Percentiles rank a stretch among this genome's conserved stretches.
phyloP scores from a whole-genome alignment of 2,329 filamentous ascomycete species.

The Orbilia quercus region DNA sequence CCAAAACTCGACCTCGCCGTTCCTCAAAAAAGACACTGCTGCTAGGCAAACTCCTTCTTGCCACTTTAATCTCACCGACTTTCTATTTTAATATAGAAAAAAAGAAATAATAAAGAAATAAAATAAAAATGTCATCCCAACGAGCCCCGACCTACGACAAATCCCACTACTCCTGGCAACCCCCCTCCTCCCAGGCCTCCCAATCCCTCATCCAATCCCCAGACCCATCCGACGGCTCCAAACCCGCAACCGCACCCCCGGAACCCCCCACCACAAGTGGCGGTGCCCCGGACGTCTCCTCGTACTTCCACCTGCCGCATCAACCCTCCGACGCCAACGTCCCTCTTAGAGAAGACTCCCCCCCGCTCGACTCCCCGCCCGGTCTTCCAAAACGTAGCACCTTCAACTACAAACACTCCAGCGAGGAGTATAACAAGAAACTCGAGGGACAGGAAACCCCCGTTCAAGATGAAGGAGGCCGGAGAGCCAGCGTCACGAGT shows the following conservation, averaged over 20 bases:
- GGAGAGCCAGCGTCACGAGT: constrained; percentile 40
- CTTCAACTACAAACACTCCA: constrained; percentile 40
- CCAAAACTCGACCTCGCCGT: constrained; percentile 41
- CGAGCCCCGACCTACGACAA: constrained; percentile 53
- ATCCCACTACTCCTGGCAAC: constrained; percentile 57
- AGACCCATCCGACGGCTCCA: constrained; percentile 4
- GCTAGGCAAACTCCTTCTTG: not conserved
- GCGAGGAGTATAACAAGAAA: constrained; percentile 44
- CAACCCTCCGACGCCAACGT: constrained; percentile 39
- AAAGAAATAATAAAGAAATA: constrained; percentile 2
- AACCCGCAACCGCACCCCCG: constrained; percentile 1
- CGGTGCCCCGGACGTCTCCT: constrained; percentile 12
- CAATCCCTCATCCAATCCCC: constrained; percentile 58
- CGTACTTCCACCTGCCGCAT: constrained; percentile 41
- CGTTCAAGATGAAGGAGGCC: not conserved
- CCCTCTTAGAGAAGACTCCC: not conserved
- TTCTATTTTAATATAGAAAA: not conserved
- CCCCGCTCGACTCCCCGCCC: constrained; percentile 32
- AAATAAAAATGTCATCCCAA: constrained; percentile 36
- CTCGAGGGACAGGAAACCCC: constrained; percentile 8
- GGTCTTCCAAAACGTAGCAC: constrained; percentile 33
- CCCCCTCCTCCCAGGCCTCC: constrained; percentile 57
- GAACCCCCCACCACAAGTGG: constrained; percentile 8
- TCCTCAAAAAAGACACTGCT: constrained; percentile 1
- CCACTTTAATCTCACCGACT: constrained; percentile 10